Base-by-base conservation (phyloP, 192 early-diverging fungal species). In the Backusella mclennaniae region DNA sequence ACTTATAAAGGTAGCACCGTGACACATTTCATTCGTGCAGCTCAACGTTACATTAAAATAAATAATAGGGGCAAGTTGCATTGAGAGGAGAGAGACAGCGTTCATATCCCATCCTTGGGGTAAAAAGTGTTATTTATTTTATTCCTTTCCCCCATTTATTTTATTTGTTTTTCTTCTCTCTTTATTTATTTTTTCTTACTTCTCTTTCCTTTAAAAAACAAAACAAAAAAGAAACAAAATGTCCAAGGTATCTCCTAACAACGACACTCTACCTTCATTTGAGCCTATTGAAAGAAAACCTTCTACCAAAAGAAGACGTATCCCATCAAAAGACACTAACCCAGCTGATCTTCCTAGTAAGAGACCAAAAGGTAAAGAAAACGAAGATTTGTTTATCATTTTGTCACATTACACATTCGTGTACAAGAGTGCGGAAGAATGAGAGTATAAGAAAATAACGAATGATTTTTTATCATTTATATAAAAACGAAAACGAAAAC, bases 231-330 rank as follows among this genome's bases (percentile, higher is more conserved):
- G 31, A 46, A 4, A 1, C 1, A 44, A 71, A 44, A 71, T 71
- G 70, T 71, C 70, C 39, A 71, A 36, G 3, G 70, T 71, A 49
- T 71, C 70, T 49, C 26, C 42, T 5, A 41, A 71, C 6, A 71
- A 71, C 17, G 70, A 71, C 41, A 31, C 42, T 33, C 29, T 71
- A 33, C 70, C 70, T 71, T 49, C 70, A 14, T 71, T 71, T 71
- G 70, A 71, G 21, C 70, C 70, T 49, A 71, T 71, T 2, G 44
- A 71, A 31, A 26, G 26, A 44, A 71, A 71, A 4, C 41, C n/a
- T 41, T 23, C 44, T 33, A 46, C 70, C 12, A 71, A 71, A 41
- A 71, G 70, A 71, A 71, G 42, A 49, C 41, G 70, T 31, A n/a
- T 39, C 8, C 6, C 29, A 31, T 29, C 70, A 49, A 71, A 36